Evolutionary conservation across 1,284 basidiomycete species (phyloP), one percentile per base, ranked within the genome.

Genomic region (Mycena sp.): DNA sequence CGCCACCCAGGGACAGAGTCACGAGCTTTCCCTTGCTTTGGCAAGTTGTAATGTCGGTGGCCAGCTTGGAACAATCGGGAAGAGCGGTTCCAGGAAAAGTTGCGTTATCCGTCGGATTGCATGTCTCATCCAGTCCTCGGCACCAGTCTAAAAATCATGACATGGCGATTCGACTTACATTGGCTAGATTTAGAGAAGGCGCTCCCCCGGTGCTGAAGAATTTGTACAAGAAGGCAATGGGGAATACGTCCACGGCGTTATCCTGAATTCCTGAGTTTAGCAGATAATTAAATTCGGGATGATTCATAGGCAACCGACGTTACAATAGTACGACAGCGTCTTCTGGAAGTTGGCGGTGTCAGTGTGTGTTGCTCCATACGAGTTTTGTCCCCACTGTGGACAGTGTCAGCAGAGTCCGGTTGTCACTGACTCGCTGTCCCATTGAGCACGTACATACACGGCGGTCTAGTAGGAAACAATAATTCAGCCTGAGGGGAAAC

Each of bases 301-400:
- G 51, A 26, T 46, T 48, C 41, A 23, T 19, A 14, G 23, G 9
- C 21, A 14, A 72, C 77, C 50, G 56, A 86, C 86, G 67, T 85
- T 80, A 71, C 87, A 89, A 70, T 89, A 88, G 69, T 80, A 85
- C 6, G 82, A 80, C 30, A 89, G 69, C 0, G 78, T 73, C 72
- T 88, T 83, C 78, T 87, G 87, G 69, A 77, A 88, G 70, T 86
- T 82, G 29, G 83, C 80, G 3, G 77, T 73, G 65, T 86, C 82
- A n/a, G 71, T 72, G 67, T 87, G 78, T 6, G 77, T 79, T 2
- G 87, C 87, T 37, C 87, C 87, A 65, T 87, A 87, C 3, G 87
- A 87, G 71, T 89, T 88, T 74, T 90, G 87, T 49, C 87, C 88
- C 86, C 86, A 89, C 71, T 88, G 88, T 23, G 84, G 86, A 66